phyloP scores from a whole-genome alignment of 2,329 filamentous ascomycete genomes.

The Cucurbitaria berberidis region DNA sequence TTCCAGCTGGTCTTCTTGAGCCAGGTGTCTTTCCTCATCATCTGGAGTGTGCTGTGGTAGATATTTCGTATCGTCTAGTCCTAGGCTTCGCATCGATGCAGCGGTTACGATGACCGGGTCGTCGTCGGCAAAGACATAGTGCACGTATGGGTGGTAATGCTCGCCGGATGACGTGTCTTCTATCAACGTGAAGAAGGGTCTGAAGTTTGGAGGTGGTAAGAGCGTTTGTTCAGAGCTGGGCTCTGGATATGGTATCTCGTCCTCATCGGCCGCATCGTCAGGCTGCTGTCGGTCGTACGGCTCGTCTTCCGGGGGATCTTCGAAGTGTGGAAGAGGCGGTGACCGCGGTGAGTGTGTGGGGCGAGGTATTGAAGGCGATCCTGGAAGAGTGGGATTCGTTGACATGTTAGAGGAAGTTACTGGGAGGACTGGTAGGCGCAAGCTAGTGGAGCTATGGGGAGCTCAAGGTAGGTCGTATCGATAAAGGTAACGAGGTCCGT shows the following conservation, averaged over 20 bases:
- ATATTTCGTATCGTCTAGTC: constrained; percentile 53
- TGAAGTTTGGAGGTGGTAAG: constrained; percentile 62
- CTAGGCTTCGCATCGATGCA: constrained; percentile 63
- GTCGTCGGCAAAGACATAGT: constrained; percentile 94
- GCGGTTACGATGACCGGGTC: constrained; percentile 77
- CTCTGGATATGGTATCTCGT: constrained; percentile 45
- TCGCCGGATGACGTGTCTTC: constrained; percentile 75
- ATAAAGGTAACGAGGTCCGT: constrained; percentile 28
- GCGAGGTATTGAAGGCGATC: constrained; percentile 22
- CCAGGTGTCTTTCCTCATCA: constrained; percentile 21
- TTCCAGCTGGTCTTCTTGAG: constrained; percentile 27
- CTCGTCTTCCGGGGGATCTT: constrained; percentile 32
- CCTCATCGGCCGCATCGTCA: constrained; percentile 31
- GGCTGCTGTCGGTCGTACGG: constrained; percentile 24
- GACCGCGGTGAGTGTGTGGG: constrained; percentile 34
- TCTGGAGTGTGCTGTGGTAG: constrained; percentile 35
- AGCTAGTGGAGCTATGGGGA: constrained; percentile 32
- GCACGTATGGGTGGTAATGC: constrained; percentile 82
- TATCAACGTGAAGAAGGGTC: constrained; percentile 85
- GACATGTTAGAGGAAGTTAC: constrained; percentile 33
- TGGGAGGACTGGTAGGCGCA: constrained; percentile 20
- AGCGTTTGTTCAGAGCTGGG: constrained; percentile 43
- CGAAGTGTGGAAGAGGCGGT: constrained; percentile 27
- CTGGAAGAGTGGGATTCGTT: constrained; percentile 25
- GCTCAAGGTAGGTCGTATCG: constrained; percentile 29